Evolutionary conservation across 208 protist genomes (phyloP).

Genomic region (Willaertia magna): DNA sequence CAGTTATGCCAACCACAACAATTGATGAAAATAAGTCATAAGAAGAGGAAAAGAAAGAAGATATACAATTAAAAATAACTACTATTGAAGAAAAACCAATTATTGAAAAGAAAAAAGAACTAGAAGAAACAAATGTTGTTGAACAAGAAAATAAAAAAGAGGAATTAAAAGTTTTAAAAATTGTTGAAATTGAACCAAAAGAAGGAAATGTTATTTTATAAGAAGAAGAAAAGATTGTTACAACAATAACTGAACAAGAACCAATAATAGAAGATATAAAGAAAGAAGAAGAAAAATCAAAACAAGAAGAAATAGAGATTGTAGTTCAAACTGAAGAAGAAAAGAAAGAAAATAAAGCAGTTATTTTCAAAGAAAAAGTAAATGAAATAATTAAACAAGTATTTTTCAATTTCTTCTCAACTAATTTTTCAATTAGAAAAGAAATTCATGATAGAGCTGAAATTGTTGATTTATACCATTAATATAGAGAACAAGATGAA

Average conservation of each 20-base stretch:
- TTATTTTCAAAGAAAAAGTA: no score
- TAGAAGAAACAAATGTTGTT: neutral
- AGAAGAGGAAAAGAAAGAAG: no score
- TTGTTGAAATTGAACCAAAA: neutral
- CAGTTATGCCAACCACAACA: no score
- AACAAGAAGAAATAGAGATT: no score
- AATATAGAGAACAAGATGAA: constrained; percentile 1
- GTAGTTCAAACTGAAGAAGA: no score
- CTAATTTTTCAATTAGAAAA: neutral
- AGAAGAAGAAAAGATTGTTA: neutral
- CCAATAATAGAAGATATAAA: neutral
- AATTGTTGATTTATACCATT: neutral
- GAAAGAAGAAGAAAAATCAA: neutral
- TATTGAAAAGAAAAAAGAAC: neutral
- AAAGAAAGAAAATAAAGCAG: no score
- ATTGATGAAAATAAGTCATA: no score
- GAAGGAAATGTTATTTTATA: no score
- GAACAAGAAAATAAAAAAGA: neutral
- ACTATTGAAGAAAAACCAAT: neutral
- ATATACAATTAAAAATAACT: no score
- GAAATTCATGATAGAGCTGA: neutral
- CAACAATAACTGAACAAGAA: neutral
- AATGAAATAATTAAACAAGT: neutral
- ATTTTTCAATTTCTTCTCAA: neutral
- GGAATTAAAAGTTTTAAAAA: neutral